Percentiles rank a stretch among this genome's conserved stretches.
phyloP scores from a whole-genome alignment of 352 stramenopile species.

The Globisporangium paroecandrum region DNA sequence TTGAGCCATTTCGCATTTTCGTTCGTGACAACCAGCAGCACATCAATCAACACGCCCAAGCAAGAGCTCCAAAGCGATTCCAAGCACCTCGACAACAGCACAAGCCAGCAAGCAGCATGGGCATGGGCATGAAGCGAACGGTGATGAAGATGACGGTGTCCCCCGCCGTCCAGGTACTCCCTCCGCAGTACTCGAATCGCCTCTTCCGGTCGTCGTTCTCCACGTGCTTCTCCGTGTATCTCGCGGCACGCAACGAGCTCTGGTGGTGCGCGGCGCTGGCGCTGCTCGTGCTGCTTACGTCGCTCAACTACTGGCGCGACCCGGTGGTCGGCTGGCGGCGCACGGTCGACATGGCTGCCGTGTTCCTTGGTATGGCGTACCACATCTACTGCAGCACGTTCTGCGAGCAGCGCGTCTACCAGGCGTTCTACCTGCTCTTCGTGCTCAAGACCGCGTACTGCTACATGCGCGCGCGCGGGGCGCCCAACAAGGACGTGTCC shows the following conservation, averaged over 20 bases:
- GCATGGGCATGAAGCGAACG: not conserved
- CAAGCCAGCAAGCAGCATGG: not conserved
- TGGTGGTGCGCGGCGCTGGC: slow-evolving; percentile 62
- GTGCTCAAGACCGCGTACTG: slow-evolving; percentile 69
- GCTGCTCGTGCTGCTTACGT: slow-evolving; percentile 73
- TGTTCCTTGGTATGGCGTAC: slow-evolving; percentile 54
- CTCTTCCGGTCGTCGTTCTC: slow-evolving; percentile 75
- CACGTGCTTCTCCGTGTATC: slow-evolving; percentile 58
- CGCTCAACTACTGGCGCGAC: slow-evolving; percentile 83
- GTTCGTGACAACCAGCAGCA: slow-evolving; percentile 2
- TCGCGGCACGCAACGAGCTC: slow-evolving; percentile 48
- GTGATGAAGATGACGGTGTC: not conserved
- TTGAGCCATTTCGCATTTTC: slow-evolving; percentile 9
- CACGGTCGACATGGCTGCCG: slow-evolving; percentile 61
- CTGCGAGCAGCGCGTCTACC: slow-evolving; percentile 51
- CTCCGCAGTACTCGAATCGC: slow-evolving; percentile 57
- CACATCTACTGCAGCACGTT: slow-evolving; percentile 62
- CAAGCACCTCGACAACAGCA: not conserved
- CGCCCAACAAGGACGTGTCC: slow-evolving; percentile 58
- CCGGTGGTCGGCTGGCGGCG: slow-evolving; percentile 73
- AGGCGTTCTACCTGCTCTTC: slow-evolving; percentile 59
- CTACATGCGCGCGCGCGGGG: slow-evolving; percentile 62
- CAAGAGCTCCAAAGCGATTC: not conserved
- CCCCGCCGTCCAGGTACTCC: slow-evolving; percentile 40
- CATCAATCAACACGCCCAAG: not conserved